A percentile compares a stretch with the other conserved stretches of the same genome.
Conservation (phyloP, 1,139 yeast species). For the Yamadazyma siamensis region DNA sequence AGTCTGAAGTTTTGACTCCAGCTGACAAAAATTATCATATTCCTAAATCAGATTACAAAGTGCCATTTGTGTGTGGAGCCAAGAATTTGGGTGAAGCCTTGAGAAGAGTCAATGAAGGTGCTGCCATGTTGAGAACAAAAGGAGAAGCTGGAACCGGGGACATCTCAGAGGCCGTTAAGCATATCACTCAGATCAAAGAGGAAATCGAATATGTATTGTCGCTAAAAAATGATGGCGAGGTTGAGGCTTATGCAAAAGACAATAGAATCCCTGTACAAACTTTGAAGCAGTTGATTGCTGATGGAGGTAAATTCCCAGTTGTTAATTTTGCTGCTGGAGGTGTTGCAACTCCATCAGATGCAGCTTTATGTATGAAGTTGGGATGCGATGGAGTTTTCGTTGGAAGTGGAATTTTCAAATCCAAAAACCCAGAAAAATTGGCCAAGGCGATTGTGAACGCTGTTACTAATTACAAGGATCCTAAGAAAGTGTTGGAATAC, state of each 20-base stretch:
- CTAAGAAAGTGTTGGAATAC: constrained; percentile 61
- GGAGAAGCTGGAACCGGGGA: constrained; percentile 94
- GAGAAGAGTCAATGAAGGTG: constrained; percentile 79
- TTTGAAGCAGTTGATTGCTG: constrained; percentile 48
- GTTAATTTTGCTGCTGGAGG: constrained; percentile 93
- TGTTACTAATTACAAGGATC: constrained; percentile 70
- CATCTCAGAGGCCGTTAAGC: constrained; percentile 81
- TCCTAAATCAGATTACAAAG: constrained; percentile 56
- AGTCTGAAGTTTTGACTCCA: constrained; percentile 80
- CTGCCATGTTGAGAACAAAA: constrained; percentile 85
- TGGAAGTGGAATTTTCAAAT: constrained; percentile 85
- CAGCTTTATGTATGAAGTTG: constrained; percentile 83
- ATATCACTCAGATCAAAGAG: constrained; percentile 56
- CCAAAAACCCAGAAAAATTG: constrained; percentile 68
- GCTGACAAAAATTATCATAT: constrained; percentile 74
- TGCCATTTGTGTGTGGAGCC: constrained; percentile 87
- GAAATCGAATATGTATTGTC: constrained; percentile 50
- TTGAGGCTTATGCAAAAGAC: constrained; percentile 52
- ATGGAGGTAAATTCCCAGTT: constrained; percentile 69
- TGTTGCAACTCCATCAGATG: constrained; percentile 87
- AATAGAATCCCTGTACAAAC: constrained; percentile 59
- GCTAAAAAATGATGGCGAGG: constrained; percentile 41
- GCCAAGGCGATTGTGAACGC: constrained; percentile 83
- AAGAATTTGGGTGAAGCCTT: constrained; percentile 82
- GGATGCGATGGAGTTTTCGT: constrained; percentile 93